These are phyloP conservation scores for Elsinoe ampelina DNA, from an alignment of 2,329 filamentous ascomycete species.

Conservation along the genomic window DNA sequence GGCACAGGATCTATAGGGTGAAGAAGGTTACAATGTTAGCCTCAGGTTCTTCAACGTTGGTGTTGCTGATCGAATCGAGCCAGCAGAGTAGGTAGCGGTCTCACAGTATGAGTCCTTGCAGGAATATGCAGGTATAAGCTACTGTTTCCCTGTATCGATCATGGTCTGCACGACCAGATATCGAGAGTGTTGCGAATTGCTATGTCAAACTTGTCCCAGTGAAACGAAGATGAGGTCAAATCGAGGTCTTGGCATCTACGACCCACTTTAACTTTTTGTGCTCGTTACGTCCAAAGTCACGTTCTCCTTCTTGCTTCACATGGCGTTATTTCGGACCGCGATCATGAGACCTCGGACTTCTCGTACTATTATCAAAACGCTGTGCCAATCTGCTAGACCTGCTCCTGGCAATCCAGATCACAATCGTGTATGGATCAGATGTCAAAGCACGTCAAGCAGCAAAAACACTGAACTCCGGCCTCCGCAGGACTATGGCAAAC, in stretches of 20 bases:
- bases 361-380: too few species aligned
- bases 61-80: background rate
- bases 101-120: slow-evolving; percentile 11
- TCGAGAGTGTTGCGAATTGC: background rate
- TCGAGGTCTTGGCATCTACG: background rate
- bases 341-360: too few species aligned
- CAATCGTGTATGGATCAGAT: background rate
- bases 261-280: background rate
- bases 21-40: background rate
- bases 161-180: background rate
- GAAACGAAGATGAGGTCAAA: background rate
- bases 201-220: background rate
- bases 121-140: background rate
- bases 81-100: slow-evolving; percentile 6
- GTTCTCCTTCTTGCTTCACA: too few species aligned
- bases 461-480: background rate
- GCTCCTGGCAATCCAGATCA: background rate
- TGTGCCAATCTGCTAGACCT: background rate
- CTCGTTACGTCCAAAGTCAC: background rate
- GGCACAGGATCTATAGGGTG: background rate
- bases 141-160: background rate
- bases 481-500: background rate
- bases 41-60: background rate
- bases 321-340: too few species aligned
- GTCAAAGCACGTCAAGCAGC: background rate